phyloP scores from a whole-genome alignment of 2,329 filamentous ascomycete genomes.

The Fusarium xyrophilum region DNA sequence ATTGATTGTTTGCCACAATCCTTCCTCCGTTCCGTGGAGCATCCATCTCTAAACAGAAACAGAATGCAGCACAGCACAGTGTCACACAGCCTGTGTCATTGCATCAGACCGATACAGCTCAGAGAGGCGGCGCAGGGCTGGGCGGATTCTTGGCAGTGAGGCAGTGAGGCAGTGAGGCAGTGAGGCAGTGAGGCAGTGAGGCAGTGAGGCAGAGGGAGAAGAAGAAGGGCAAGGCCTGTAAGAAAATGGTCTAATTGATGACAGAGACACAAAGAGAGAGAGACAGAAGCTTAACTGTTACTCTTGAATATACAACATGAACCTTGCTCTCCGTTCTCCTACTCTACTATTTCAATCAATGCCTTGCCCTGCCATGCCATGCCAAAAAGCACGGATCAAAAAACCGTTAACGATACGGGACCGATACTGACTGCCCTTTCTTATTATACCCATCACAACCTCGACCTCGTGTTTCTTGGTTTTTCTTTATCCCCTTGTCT shows the following conservation, averaged over 20 bases:
- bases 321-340: neutral
- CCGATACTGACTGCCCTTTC: conserved; percentile 18
- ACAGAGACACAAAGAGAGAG: too few relatives aligned
- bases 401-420: conserved; percentile 25
- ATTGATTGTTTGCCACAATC: neutral
- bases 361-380: neutral
- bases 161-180: too few relatives aligned
- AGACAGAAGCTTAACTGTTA: neutral
- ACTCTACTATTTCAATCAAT: neutral
- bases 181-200: conserved; percentile 17
- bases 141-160: conserved; percentile 27
- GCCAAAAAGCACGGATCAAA: conserved; percentile 7
- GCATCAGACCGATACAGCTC: conserved; percentile 16
- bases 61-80: neutral
- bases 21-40: neutral
- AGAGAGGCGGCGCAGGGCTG: conserved; percentile 30
- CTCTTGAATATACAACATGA: neutral
- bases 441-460: conserved; percentile 10
- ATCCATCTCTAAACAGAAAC: neutral
- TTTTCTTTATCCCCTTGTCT: conserved; percentile 2
- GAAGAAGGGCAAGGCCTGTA: conserved; percentile 1
- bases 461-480: conserved; percentile 2
- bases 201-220: conserved; percentile 1
- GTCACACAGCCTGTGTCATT: neutral
- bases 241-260: conserved; percentile 16